Percentiles rank a stretch among this genome's conserved stretches.
Evolutionary conservation across 352 stramenopile species (phyloP).

Genomic region (Phytopythium montanum): DNA sequence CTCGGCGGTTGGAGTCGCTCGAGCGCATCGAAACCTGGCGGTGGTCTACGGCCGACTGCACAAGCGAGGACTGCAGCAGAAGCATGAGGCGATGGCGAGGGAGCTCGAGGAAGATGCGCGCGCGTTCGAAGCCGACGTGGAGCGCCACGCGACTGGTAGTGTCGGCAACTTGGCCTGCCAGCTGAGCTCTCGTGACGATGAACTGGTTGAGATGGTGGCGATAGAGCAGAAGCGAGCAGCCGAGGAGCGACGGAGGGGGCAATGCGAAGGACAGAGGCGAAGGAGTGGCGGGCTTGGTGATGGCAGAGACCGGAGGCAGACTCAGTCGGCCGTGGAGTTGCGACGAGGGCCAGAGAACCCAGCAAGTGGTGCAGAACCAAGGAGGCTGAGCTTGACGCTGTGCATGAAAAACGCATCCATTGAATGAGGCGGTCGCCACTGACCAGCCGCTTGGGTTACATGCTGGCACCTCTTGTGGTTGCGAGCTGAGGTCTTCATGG

Average conservation of each 20-base stretch:
- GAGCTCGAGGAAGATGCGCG: conserved; percentile 18
- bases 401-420: conserved; percentile 2
- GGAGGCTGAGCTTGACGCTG: conserved; percentile 1
- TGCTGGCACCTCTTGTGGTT: neutral
- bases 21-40: conserved; percentile 69
- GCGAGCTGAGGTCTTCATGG: neutral
- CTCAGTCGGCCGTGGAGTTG: neutral
- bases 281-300: neutral
- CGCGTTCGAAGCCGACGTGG: conserved; percentile 52
- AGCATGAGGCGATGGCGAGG: conserved; percentile 34
- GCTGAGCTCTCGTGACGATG: conserved; percentile 30
- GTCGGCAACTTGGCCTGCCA: conserved; percentile 74
- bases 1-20: conserved; percentile 44
- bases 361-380: neutral
- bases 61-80: conserved; percentile 28
- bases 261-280: neutral
- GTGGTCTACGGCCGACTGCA: conserved; percentile 58
- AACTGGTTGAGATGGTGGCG: conserved; percentile 29
- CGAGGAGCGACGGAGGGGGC: neutral
- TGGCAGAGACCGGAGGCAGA: neutral
- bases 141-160: conserved; percentile 26
- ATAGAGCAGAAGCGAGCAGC: neutral
- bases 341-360: neutral
- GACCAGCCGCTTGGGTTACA: neutral
- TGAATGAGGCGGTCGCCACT: neutral